These are phyloP conservation scores for Gyrodon lividus DNA, from an alignment of 768 basidiomycete genomes.

Conservation along the genomic window DNA sequence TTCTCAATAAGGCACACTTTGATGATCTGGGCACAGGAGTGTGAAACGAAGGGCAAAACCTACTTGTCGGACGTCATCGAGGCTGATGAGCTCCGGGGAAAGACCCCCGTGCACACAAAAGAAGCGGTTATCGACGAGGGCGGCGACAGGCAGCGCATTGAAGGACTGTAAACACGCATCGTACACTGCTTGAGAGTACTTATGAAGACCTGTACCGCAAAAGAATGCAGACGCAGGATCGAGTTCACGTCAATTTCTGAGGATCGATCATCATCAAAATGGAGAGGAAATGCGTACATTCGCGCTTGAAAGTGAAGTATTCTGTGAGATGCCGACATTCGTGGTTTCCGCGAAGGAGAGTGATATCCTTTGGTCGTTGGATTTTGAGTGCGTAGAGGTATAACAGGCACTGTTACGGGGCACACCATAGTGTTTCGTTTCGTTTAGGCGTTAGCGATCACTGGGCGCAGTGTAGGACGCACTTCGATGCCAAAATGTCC, in stretches of 20 bases:
- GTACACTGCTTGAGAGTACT: constrained; percentile 56
- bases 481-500: constrained; percentile 89
- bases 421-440: neutral
- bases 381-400: constrained; percentile 95
- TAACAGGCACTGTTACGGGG: constrained; percentile 64
- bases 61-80: constrained; percentile 73
- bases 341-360: constrained; percentile 91
- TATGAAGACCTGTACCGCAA: constrained; percentile 25
- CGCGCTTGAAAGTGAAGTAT: constrained; percentile 97
- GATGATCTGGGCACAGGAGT: constrained; percentile 1
- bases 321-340: constrained; percentile 97
- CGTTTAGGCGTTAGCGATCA: neutral
- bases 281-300: constrained; percentile 59
- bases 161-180: constrained; percentile 92
- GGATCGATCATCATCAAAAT: constrained; percentile 56
- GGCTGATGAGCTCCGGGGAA: constrained; percentile 77
- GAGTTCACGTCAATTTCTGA: constrained; percentile 73
- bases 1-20: constrained; percentile 6
- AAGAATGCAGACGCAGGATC: neutral
- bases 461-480: constrained; percentile 13
- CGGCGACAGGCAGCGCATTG: constrained; percentile 85
- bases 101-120: constrained; percentile 98
- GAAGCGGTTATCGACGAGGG: constrained; percentile 92
- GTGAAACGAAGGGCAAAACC: constrained; percentile 19
- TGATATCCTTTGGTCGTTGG: constrained; percentile 78